These are phyloP conservation scores for Blastomyces emzantsi DNA, from an alignment of 2,329 filamentous ascomycete genomes.

Conservation along the genomic window DNA sequence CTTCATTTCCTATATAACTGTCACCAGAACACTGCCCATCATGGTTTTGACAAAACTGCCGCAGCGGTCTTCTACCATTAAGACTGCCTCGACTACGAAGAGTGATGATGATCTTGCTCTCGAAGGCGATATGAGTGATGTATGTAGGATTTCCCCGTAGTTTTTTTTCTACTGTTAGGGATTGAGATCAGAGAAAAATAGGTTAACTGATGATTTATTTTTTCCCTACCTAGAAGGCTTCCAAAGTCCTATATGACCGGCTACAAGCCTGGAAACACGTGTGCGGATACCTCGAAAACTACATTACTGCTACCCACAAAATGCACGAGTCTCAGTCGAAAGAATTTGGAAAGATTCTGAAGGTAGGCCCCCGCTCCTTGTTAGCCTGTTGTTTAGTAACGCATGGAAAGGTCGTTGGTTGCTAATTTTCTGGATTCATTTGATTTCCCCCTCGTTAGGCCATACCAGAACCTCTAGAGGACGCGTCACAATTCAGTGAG, in stretches of 20 bases:
- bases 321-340: constrained; percentile 75
- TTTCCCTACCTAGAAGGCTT: constrained; percentile 44
- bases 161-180: background rate
- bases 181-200: background rate
- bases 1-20: background rate
- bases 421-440: background rate
- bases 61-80: constrained; percentile 22
- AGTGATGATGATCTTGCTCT: constrained; percentile 27
- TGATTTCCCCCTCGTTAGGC: constrained; percentile 43
- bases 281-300: constrained; percentile 83
- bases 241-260: constrained; percentile 74
- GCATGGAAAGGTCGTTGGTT: background rate
- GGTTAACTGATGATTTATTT: background rate
- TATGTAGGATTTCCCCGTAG: constrained; percentile 16
- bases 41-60: constrained; percentile 23
- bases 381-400: background rate
- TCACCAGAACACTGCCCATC: background rate
- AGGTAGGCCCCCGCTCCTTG: constrained; percentile 43
- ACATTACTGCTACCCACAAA: constrained; percentile 77
- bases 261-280: constrained; percentile 95
- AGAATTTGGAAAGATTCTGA: constrained; percentile 90
- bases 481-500: constrained; percentile 90
- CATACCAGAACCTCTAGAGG: constrained; percentile 73
- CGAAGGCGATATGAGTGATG: constrained; percentile 35
- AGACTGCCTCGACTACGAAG: constrained; percentile 10